These are phyloP conservation scores for Tirmania nivea DNA, from an alignment of 495 filamentous ascomycete genomes.

Conservation along the genomic window DNA sequence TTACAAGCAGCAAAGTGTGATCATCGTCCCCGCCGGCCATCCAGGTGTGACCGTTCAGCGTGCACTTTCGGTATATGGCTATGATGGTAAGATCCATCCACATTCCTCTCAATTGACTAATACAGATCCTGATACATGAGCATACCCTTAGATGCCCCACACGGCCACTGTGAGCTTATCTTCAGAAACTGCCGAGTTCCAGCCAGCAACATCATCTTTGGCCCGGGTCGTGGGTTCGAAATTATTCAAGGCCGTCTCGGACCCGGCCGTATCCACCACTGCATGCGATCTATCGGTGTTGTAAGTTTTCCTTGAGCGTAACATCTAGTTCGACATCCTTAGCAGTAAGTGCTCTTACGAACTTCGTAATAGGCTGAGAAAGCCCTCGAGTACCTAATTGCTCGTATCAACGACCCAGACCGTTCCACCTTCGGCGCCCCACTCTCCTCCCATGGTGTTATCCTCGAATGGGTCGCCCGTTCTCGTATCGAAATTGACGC, in stretches of 20 bases:
- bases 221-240: constrained; percentile 83
- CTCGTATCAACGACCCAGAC: constrained; percentile 66
- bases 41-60: constrained; percentile 64
- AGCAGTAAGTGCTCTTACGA: not conserved
- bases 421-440: constrained; percentile 70
- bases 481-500: constrained; percentile 81
- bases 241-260: constrained; percentile 88
- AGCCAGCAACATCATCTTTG: constrained; percentile 54
- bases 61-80: constrained; percentile 77
- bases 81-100: constrained; percentile 37
- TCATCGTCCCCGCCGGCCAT: constrained; percentile 55
- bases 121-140: not conserved
- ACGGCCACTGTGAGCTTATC: constrained; percentile 74
- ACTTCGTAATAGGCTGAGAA: constrained; percentile 36
- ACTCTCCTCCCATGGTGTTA: constrained; percentile 65
- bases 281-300: constrained; percentile 74
- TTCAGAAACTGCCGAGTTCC: constrained; percentile 76
- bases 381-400: constrained; percentile 73
- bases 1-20: constrained; percentile 75
- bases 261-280: constrained; percentile 82
- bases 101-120: not conserved
- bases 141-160: constrained; percentile 43
- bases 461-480: constrained; percentile 81
- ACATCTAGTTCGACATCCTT: too few species aligned
- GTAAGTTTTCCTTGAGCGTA: constrained; percentile 12